Base-by-base conservation (phyloP, 2,329 filamentous ascomycete genomes). In the Colletotrichum agaves region DNA sequence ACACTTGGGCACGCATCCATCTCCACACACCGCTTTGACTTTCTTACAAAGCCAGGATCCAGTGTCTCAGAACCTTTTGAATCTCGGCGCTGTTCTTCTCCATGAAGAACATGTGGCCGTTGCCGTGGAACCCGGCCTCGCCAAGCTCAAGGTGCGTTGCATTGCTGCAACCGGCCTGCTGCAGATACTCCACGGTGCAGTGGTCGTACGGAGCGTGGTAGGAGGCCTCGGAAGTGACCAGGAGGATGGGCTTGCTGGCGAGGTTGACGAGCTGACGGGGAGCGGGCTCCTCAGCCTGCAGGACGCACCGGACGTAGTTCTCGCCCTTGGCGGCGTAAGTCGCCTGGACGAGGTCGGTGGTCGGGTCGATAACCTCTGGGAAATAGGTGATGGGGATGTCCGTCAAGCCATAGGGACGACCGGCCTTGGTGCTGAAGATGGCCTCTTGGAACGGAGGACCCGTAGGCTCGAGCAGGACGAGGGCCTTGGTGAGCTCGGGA, bases 101-200 rank as follows among this genome's bases (percentile, higher is more conserved):
- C 75, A 85, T 74, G 67, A 84, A 83, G 63, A 82, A 78, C 78
- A 85, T 79, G 73, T 85, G 82, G 0, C 80, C 81, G 64, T 85
- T 84, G 7, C 83, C 83, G 41, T 74, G 70, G 39, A 84, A 77
- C 4, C 80, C 80, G 6, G 72, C 71, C 33, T 81, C 74, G 5
- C 65, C 75, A 21, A 85, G 75, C 70, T 76, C 74, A 43, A 82
- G 37, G 69, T 79, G 76, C 58, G 79, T 71, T 33, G 75, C 67
- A 46, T 71, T 70, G 23, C 72, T 70, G 71, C 77, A 74, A 1
- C 82, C 82, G 4, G 81, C 83, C 72, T 85, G 83, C 55, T 74
- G 73, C 33, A 85, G 73, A 64, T 77, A 84, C 46, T 71, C 68
- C 3, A 79, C 78, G 1, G 75, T 80, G 63, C 78, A 82, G 72